A percentile compares a stretch with the other conserved stretches of the same genome.
These are phyloP conservation scores for Populus hybrid DNA, from an alignment of 441 rosid genomes.

Conservation along the genomic window DNA sequence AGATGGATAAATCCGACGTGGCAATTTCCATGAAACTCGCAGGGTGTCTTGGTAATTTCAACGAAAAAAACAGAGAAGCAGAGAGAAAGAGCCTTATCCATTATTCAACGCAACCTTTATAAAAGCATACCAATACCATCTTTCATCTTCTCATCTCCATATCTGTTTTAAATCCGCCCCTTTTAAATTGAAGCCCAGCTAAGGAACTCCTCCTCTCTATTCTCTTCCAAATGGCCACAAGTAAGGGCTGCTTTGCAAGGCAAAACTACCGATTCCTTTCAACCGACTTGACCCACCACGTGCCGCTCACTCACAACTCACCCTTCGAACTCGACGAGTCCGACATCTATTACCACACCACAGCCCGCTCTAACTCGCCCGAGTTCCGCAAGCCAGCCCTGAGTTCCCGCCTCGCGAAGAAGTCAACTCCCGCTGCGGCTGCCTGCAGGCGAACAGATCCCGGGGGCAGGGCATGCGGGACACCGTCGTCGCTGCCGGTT, in stretches of 20 bases:
- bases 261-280: conserved; percentile 61
- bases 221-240: conserved; percentile 51
- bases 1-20: conserved; percentile 25
- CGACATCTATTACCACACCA: conserved; percentile 44
- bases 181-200: not conserved
- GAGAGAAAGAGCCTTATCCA: conserved; percentile 49
- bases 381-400: conserved; percentile 41
- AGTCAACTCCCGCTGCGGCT: conserved; percentile 13
- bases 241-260: conserved; percentile 58
- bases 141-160: not conserved
- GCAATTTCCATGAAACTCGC: not conserved
- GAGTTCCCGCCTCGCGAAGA: conserved; percentile 32
- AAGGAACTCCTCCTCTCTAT: not conserved
- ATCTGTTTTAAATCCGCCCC: not conserved
- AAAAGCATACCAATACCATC: conserved; percentile 39
- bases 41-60: conserved; percentile 36
- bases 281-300: conserved; percentile 38
- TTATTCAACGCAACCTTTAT: conserved; percentile 33
- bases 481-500: conserved; percentile 67
- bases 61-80: not conserved
- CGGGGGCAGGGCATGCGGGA: conserved; percentile 25
- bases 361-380: conserved; percentile 47
- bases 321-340: conserved; percentile 85
- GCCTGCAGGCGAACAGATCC: conserved; percentile 10
- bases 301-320: conserved; percentile 29